Percentiles rank a stretch among this genome's conserved stretches.
Conservation (phyloP, 345 rosid species). For the Hevea brasiliensis region DNA sequence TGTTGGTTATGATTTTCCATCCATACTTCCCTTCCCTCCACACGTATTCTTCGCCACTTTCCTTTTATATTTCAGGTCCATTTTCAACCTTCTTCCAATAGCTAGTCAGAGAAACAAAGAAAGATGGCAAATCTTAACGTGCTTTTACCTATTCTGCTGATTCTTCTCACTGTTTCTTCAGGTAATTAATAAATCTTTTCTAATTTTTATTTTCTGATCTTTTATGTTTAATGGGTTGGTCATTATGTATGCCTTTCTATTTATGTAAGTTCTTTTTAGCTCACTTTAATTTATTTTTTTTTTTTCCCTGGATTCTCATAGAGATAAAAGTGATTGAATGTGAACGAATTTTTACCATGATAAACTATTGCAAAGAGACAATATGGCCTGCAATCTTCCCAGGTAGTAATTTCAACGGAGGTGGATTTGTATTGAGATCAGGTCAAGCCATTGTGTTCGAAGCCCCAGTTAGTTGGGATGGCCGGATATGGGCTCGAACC, state of each 20-base stretch:
- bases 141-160: conserved; percentile 32
- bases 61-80: conserved; percentile 20
- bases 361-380: conserved; percentile 65
- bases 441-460: conserved; percentile 60
- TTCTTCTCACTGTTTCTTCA: conserved; percentile 33
- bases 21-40: conserved; percentile 22
- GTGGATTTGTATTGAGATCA: conserved; percentile 62
- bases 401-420: conserved; percentile 66
- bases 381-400: conserved; percentile 74
- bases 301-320: conserved; percentile 4
- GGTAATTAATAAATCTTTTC: conserved; percentile 31
- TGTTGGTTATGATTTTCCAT: neutral
- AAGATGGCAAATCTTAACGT: conserved; percentile 39
- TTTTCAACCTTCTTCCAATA: neutral
- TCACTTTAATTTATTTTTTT: neutral
- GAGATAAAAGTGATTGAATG: conserved; percentile 45
- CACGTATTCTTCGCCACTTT: conserved; percentile 46
- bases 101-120: neutral
- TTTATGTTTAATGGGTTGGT: neutral
- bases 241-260: too few relatives aligned
- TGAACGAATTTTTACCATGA: conserved; percentile 59
- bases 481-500: conserved; percentile 84
- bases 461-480: conserved; percentile 83
- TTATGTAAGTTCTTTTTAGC: neutral
- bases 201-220: neutral